These are phyloP conservation scores for Lentinula novae-zelandiae DNA, from an alignment of 1,284 basidiomycete species.

Conservation along the genomic window DNA sequence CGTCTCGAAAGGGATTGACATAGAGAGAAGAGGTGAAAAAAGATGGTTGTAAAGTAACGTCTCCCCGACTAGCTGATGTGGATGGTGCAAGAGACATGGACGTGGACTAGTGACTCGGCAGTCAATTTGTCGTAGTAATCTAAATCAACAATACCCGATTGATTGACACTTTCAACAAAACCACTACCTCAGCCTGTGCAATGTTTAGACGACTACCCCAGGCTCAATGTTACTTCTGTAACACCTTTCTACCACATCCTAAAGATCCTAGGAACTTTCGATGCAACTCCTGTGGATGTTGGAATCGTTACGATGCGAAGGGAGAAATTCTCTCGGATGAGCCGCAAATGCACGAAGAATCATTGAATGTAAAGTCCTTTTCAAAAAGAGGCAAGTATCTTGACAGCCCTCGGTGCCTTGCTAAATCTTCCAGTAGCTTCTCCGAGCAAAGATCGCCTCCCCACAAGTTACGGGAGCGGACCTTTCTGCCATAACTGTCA, in stretches of 20 bases:
- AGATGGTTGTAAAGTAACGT: conserved; percentile 60
- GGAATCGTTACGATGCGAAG: conserved; percentile 64
- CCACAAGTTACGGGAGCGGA: conserved; percentile 49
- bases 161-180: not conserved
- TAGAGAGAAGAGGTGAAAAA: conserved; percentile 77
- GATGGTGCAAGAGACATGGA: conserved; percentile 41
- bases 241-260: conserved; percentile 39
- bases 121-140: not conserved
- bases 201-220: conserved; percentile 30
- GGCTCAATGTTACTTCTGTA: conserved; percentile 67
- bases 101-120: not conserved
- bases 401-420: not conserved
- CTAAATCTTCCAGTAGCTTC: conserved; percentile 42
- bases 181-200: not conserved
- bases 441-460: conserved; percentile 62
- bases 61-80: conserved; percentile 38
- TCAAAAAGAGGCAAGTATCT: conserved; percentile 60
- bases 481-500: conserved; percentile 85
- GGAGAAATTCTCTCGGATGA: conserved; percentile 81
- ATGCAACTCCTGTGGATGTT: conserved; percentile 65
- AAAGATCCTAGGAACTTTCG: conserved; percentile 53
- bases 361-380: conserved; percentile 69
- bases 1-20: conserved; percentile 60
- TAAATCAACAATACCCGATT: too few species aligned
- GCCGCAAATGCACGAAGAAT: conserved; percentile 83